These are phyloP conservation scores for Abrus precatorius DNA, from an alignment of 306 rosid species.

Conservation along the genomic window DNA sequence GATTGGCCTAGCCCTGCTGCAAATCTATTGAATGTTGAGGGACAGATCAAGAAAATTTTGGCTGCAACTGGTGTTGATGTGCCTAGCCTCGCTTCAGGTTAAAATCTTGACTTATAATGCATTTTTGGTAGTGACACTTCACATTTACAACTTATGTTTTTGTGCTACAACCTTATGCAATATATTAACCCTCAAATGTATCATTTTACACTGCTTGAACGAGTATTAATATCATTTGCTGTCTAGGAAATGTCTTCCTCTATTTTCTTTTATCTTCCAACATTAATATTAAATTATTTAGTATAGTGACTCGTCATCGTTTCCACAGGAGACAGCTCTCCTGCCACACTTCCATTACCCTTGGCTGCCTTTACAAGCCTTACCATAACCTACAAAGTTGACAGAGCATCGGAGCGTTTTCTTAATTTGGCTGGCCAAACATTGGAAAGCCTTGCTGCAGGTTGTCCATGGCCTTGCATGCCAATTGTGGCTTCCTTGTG, in stretches of 20 bases:
- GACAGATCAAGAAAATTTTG: conserved; percentile 87
- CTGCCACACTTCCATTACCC: conserved; percentile 96
- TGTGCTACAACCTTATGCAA: neutral
- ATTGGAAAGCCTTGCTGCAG: conserved; percentile 91
- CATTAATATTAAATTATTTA: conserved; percentile 22
- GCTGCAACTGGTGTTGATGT: conserved; percentile 96
- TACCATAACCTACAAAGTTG: conserved; percentile 93
- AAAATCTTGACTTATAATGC: conserved; percentile 16
- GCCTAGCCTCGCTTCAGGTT: conserved; percentile 96
- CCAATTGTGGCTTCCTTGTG: conserved; percentile 97
- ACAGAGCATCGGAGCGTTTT: conserved; percentile 81
- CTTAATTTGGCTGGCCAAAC: conserved; percentile 95
- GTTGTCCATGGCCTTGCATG: conserved; percentile 99
- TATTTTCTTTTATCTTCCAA: conserved; percentile 37
- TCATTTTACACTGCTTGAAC: conserved; percentile 29
- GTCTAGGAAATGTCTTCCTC: conserved; percentile 33
- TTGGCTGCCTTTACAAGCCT: conserved; percentile 98
- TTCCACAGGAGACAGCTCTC: conserved; percentile 78
- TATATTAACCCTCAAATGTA: conserved; percentile 1
- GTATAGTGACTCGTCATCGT: conserved; percentile 36
- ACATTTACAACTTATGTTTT: conserved; percentile 11
- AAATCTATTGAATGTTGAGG: conserved; percentile 86
- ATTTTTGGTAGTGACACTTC: conserved; percentile 20
- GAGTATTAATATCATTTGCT: conserved; percentile 15
- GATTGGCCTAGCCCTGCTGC: conserved; percentile 99